Evolutionary conservation across 192 early-diverging fungal genomes (phyloP).

Genomic region (Entomortierella parvispora): DNA sequence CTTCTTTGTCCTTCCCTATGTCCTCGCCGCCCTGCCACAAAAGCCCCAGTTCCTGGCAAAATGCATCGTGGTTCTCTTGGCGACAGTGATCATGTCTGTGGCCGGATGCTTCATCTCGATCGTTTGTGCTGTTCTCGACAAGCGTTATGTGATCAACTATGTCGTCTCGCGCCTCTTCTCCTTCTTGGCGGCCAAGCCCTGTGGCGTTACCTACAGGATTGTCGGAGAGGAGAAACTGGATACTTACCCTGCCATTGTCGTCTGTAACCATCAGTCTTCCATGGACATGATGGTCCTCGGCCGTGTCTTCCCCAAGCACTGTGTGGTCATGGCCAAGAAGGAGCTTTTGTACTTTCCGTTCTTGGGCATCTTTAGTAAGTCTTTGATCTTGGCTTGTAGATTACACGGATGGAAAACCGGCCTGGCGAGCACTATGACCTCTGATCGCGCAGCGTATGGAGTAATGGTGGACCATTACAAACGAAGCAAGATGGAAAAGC

Average conservation of each 20-base stretch:
- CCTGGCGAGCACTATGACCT: too few species aligned
- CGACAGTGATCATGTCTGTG: slow-evolving; percentile 55
- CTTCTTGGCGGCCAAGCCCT: slow-evolving; percentile 57
- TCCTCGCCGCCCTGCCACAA: slow-evolving; percentile 29
- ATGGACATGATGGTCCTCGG: slow-evolving; percentile 80
- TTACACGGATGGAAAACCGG: too few species aligned
- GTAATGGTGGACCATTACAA: too few species aligned
- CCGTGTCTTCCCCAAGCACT: slow-evolving; percentile 70
- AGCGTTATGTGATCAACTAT: slow-evolving; percentile 69
- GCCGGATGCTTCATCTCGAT: slow-evolving; percentile 63
- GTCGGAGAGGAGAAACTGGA: slow-evolving; percentile 69
- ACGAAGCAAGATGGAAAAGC: too few species aligned
- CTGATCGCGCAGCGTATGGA: too few species aligned
- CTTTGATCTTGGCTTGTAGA: background rate
- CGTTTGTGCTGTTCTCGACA: slow-evolving; percentile 64
- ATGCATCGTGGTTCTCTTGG: slow-evolving; percentile 26
- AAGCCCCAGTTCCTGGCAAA: slow-evolving; percentile 34
- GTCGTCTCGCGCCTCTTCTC: slow-evolving; percentile 66
- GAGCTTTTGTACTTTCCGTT: slow-evolving; percentile 74
- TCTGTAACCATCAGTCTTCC: slow-evolving; percentile 90
- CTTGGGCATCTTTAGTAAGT: slow-evolving; percentile 81
- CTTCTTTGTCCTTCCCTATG: background rate
- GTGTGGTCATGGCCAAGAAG: slow-evolving; percentile 78
- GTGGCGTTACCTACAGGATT: slow-evolving; percentile 69
- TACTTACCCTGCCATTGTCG: slow-evolving; percentile 71